phyloP scores from a whole-genome alignment of 805 yeast genomes.

The Yarrowia sp. region DNA sequence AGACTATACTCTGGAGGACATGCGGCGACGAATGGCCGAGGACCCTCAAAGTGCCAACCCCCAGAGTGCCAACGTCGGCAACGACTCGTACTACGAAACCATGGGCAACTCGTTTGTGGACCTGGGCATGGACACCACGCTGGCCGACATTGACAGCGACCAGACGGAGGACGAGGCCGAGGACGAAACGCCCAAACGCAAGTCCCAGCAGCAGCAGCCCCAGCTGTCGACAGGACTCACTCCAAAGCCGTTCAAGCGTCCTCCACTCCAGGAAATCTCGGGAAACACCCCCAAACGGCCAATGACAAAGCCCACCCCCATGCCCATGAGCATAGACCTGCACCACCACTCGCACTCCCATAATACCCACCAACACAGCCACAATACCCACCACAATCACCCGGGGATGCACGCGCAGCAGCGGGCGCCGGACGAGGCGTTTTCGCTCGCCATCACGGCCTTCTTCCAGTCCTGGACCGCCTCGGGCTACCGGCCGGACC shows the following conservation, averaged over 20 bases:
- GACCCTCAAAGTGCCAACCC: not conserved
- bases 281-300: slow-evolving; percentile 27
- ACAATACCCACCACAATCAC: not conserved
- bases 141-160: slow-evolving; percentile 27
- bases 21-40: slow-evolving; percentile 32
- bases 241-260: slow-evolving; percentile 32
- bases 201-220: not conserved
- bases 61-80: not conserved
- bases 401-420: not conserved
- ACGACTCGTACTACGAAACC: slow-evolving; percentile 16
- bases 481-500: slow-evolving; percentile 37
- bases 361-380: not conserved
- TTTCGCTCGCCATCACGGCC: slow-evolving; percentile 27
- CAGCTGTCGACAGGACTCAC: slow-evolving; percentile 19
- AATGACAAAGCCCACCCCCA: slow-evolving; percentile 26
- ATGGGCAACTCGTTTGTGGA: slow-evolving; percentile 31
- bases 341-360: not conserved
- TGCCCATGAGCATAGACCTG: slow-evolving; percentile 39
- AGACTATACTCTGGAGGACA: slow-evolving; percentile 33
- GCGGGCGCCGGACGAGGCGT: slow-evolving; percentile 32
- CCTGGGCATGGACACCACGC: slow-evolving; percentile 31
- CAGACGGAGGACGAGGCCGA: slow-evolving; percentile 37
- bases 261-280: slow-evolving; percentile 18
- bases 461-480: slow-evolving; percentile 38
- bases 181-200: slow-evolving; percentile 9